Percentiles rank a stretch among this genome's conserved stretches.
Evolutionary conservation across 2,329 filamentous ascomycete species (phyloP).

Genomic region (Aureobasidium pullulans): DNA sequence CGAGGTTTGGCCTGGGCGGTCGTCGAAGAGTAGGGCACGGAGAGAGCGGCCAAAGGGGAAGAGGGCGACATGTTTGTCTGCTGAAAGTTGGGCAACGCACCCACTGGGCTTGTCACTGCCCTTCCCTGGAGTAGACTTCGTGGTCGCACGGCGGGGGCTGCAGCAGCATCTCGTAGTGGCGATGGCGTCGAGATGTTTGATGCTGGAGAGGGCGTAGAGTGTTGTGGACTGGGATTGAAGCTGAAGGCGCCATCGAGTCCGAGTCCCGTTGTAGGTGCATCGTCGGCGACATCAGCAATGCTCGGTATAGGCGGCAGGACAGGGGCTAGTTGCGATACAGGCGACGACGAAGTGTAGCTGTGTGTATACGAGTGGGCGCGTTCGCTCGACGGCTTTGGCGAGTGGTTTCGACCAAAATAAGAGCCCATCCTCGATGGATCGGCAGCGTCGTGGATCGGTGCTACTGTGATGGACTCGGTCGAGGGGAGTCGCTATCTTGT

Average conservation of each 20-base stretch:
- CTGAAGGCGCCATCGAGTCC: background rate
- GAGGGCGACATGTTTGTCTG: conserved; percentile 1
- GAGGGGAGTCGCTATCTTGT: background rate
- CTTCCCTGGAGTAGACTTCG: background rate
- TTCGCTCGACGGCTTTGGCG: conserved; percentile 8
- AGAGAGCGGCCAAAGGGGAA: conserved; percentile 13
- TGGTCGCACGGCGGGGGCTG: background rate
- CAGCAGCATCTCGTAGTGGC: background rate
- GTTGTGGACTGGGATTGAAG: conserved; percentile 3
- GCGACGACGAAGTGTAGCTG: conserved; percentile 1
- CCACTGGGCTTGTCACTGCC: conserved; percentile 6
- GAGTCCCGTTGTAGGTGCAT: background rate
- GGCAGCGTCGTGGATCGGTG: background rate
- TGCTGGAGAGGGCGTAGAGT: background rate
- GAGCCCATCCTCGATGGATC: background rate
- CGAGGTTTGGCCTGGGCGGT: conserved; percentile 14
- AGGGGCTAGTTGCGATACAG: conserved; percentile 31
- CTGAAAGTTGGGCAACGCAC: background rate
- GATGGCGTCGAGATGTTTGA: background rate
- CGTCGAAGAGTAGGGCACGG: conserved; percentile 15
- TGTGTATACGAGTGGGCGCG: background rate
- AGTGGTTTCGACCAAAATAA: conserved; percentile 8
- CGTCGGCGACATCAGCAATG: conserved; percentile 21
- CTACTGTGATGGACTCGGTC: background rate
- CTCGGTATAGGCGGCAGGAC: conserved; percentile 36